Percentiles rank a stretch among this genome's conserved stretches.
These are phyloP conservation scores for Wallacemonas sp. DNA, from an alignment of 208 protist genomes.

Conservation along the genomic window DNA sequence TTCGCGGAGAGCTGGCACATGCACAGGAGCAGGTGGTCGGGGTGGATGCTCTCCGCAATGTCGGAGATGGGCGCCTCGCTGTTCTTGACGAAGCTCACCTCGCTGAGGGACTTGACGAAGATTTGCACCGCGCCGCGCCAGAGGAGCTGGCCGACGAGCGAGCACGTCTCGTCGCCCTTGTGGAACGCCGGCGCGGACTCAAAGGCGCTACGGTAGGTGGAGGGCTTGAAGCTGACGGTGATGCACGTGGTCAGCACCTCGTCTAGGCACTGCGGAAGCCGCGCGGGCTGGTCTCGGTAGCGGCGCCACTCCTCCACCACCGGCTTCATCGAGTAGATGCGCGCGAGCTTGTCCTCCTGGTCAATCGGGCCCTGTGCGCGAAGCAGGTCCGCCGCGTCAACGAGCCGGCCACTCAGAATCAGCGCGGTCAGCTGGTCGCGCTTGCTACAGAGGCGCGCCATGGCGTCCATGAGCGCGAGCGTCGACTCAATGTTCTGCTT, in stretches of 20 bases:
- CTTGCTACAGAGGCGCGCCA: slow-evolving; percentile 59
- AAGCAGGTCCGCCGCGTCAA: slow-evolving; percentile 69
- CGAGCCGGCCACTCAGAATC: slow-evolving; percentile 59
- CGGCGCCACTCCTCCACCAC: slow-evolving; percentile 74
- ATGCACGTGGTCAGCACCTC: slow-evolving; percentile 62
- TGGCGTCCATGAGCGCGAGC: slow-evolving; percentile 60
- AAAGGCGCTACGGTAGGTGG: slow-evolving; percentile 68
- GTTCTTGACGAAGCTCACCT: slow-evolving; percentile 75
- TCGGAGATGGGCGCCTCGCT: slow-evolving; percentile 61
- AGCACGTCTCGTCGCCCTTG: slow-evolving; percentile 31
- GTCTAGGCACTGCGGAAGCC: slow-evolving; percentile 48
- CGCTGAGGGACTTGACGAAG: slow-evolving; percentile 62
- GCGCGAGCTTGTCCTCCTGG: slow-evolving; percentile 42
- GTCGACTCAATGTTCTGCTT: slow-evolving; percentile 50
- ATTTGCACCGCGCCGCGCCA: slow-evolving; percentile 73
- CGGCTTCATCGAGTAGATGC: slow-evolving; percentile 62
- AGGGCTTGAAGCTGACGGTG: slow-evolving; percentile 68
- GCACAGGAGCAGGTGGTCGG: slow-evolving; percentile 70
- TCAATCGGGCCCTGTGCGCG: slow-evolving; percentile 33
- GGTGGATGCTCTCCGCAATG: slow-evolving; percentile 75
- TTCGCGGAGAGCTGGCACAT: slow-evolving; percentile 74
- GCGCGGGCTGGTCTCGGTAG: slow-evolving; percentile 51
- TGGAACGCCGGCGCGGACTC: slow-evolving; percentile 52
- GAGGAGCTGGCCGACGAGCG: slow-evolving; percentile 56
- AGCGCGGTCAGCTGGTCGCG: slow-evolving; percentile 62